Percentiles rank a stretch among this genome's conserved stretches.
Evolutionary conservation across 2,329 filamentous ascomycete genomes (phyloP).

Genomic region (Lasiodiplodia sp.): DNA sequence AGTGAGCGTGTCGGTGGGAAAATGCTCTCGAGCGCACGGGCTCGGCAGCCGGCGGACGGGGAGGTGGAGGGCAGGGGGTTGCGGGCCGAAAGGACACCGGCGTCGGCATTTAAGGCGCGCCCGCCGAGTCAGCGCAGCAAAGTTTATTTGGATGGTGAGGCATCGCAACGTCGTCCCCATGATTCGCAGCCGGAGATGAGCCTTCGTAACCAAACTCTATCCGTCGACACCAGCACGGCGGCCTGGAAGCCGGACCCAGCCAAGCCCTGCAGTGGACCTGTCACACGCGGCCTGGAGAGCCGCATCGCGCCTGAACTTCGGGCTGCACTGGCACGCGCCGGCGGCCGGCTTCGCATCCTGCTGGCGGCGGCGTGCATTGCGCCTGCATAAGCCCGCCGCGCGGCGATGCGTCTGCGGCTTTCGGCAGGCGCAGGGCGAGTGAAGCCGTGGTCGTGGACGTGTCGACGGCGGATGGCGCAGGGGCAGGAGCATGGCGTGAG

Average conservation of each 20-base stretch:
- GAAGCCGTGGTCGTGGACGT: not conserved
- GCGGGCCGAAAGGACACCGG: slow-evolving; percentile 23
- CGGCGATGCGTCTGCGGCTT: not conserved
- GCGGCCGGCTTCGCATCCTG: slow-evolving; percentile 18
- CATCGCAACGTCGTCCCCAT: slow-evolving; percentile 14
- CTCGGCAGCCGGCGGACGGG: not conserved
- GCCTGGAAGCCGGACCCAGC: too few species aligned
- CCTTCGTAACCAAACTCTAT: slow-evolving; percentile 13
- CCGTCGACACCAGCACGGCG: not conserved
- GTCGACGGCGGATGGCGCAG: not conserved
- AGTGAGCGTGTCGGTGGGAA: slow-evolving; percentile 7
- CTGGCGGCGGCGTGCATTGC: slow-evolving; percentile 17
- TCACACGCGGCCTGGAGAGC: not conserved
- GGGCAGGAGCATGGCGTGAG: slow-evolving; percentile 10
- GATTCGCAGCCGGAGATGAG: slow-evolving; percentile 20
- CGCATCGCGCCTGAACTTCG: slow-evolving; percentile 2
- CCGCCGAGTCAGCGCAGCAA: slow-evolving; percentile 14
- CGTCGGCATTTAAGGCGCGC: slow-evolving; percentile 1
- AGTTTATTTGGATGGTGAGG: slow-evolving; percentile 28
- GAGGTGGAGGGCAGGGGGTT: too few species aligned
- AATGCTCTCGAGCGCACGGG: slow-evolving; percentile 22
- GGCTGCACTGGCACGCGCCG: not conserved
- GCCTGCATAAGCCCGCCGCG: slow-evolving; percentile 1
- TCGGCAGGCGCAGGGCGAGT: not conserved
- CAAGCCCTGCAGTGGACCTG: too few species aligned